Conservation (phyloP, 371 early-diverging fungal genomes). For the Mortierella polycephala region DNA sequence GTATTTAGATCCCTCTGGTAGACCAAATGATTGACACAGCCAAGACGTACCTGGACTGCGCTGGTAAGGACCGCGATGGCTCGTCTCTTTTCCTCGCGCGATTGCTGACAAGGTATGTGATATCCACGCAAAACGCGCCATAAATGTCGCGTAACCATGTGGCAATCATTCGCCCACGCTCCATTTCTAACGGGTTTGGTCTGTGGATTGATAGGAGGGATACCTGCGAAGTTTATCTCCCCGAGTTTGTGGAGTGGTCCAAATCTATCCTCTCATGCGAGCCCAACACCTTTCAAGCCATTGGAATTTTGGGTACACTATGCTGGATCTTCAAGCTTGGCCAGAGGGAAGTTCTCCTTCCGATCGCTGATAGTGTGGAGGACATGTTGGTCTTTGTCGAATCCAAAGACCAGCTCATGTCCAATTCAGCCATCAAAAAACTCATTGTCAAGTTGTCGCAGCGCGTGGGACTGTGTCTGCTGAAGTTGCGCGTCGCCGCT, state of each 20-base stretch:
- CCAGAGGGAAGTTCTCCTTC: slow-evolving; percentile 70
- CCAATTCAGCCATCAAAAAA: slow-evolving; percentile 83
- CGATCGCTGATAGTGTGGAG: slow-evolving; percentile 64
- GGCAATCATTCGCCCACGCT: not conserved
- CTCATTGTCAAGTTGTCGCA: slow-evolving; percentile 84
- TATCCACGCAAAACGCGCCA: not conserved
- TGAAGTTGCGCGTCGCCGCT: slow-evolving; percentile 77
- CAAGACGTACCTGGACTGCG: slow-evolving; percentile 64
- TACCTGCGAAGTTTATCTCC: slow-evolving; percentile 34
- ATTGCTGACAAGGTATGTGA: slow-evolving; percentile 75
- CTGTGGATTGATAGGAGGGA: slow-evolving; percentile 31
- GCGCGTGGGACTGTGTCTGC: slow-evolving; percentile 78
- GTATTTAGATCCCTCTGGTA: slow-evolving; percentile 59
- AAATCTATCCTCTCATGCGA: slow-evolving; percentile 9
- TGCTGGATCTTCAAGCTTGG: slow-evolving; percentile 77
- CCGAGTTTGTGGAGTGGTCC: slow-evolving; percentile 54
- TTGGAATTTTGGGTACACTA: slow-evolving; percentile 76
- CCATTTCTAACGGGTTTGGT: not conserved
- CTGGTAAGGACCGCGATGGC: slow-evolving; percentile 90
- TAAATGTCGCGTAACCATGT: not conserved
- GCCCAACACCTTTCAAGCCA: slow-evolving; percentile 37
- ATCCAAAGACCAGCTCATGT: slow-evolving; percentile 63
- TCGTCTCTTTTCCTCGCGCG: slow-evolving; percentile 84
- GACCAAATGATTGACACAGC: slow-evolving; percentile 63
- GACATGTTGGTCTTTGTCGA: slow-evolving; percentile 64